Evolutionary conservation across 208 protist species (phyloP).

Genomic region (Novymonas esmeraldas): DNA sequence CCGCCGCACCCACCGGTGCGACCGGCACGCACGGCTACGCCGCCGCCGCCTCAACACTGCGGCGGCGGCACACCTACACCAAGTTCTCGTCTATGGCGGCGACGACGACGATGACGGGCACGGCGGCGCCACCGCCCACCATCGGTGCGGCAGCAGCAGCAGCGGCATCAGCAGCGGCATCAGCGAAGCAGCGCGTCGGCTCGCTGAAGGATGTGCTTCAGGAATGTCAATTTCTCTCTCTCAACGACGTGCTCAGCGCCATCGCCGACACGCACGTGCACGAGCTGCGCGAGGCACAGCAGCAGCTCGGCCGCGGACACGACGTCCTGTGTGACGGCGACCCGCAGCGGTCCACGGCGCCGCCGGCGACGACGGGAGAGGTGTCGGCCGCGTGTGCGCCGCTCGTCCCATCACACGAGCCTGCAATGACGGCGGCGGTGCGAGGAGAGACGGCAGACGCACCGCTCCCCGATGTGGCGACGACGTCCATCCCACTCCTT

Average conservation of each 20-base stretch:
- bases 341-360: no score
- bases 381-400: neutral
- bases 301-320: constrained; percentile 16
- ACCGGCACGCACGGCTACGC: neutral
- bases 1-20: neutral
- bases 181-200: constrained; percentile 22
- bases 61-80: constrained; percentile 10
- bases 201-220: constrained; percentile 42
- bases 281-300: constrained; percentile 36
- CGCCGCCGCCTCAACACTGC: constrained; percentile 4
- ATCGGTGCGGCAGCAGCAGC: neutral
- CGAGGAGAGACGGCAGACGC: no score
- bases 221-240: constrained; percentile 45
- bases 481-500: neutral
- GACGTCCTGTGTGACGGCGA: neutral
- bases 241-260: constrained; percentile 46
- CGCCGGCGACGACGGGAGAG: neutral
- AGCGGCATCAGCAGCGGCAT: neutral
- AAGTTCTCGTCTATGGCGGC: neutral
- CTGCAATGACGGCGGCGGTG: neutral
- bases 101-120: neutral
- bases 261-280: constrained; percentile 31
- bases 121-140: neutral
- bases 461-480: no score
- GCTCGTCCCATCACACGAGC: neutral